Conservation (phyloP, 768 basidiomycete genomes). For the Pleurotus eryngii region DNA sequence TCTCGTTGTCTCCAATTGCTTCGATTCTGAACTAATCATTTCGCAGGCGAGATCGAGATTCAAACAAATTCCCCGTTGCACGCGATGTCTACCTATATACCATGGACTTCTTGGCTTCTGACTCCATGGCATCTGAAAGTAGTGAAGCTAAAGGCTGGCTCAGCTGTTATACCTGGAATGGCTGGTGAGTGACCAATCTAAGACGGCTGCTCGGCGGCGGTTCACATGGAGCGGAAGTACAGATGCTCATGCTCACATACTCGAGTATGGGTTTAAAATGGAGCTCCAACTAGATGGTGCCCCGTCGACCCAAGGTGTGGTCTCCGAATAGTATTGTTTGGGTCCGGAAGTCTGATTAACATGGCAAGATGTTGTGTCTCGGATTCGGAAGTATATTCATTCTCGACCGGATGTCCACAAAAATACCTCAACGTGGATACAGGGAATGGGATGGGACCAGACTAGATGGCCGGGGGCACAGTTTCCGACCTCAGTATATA, state of each 20-base stretch:
- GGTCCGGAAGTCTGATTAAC: background rate
- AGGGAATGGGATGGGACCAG: conserved; percentile 95
- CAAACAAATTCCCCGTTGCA: background rate
- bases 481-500: conserved; percentile 72
- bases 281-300: conserved; percentile 62
- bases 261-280: conserved; percentile 70
- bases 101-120: conserved; percentile 2
- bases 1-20: background rate
- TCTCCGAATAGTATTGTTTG: background rate
- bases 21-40: too few relatives aligned
- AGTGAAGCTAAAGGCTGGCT: conserved; percentile 20
- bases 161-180: conserved; percentile 69
- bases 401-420: conserved; percentile 52
- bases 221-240: background rate
- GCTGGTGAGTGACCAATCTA: conserved; percentile 42
- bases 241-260: conserved; percentile 82
- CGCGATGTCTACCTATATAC: background rate
- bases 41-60: background rate
- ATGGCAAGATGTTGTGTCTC: conserved; percentile 59
- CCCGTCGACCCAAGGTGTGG: conserved; percentile 54
- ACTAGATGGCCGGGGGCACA: conserved; percentile 62
- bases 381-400: conserved; percentile 56
- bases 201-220: background rate
- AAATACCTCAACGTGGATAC: conserved; percentile 64
- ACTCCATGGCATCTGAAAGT: conserved; percentile 8